phyloP scores from a whole-genome alignment of 805 yeast genomes.

The Candida sphagnicola region DNA sequence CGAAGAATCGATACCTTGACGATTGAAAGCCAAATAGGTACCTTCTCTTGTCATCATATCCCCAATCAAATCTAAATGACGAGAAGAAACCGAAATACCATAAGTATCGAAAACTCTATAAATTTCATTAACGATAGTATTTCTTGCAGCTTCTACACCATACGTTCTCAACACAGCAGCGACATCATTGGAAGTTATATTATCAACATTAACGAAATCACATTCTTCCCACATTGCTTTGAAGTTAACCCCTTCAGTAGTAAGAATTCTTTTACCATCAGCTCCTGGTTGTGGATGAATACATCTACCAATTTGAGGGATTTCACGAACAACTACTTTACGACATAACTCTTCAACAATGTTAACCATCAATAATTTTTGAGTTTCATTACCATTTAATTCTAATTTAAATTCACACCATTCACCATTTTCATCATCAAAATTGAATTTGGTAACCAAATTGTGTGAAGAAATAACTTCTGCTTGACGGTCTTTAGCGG shows the following conservation, averaged over 20 bases:
- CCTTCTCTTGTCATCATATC: constrained; percentile 99
- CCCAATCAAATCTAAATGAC: constrained; percentile 95
- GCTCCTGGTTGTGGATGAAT: constrained; percentile 62
- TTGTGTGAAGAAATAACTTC: constrained; percentile 73
- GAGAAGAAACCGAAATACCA: constrained; percentile 86
- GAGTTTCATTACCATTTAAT: constrained; percentile 70
- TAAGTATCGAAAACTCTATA: constrained; percentile 93
- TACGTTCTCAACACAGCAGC: constrained; percentile 85
- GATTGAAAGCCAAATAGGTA: constrained; percentile 89
- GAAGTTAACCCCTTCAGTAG: constrained; percentile 98
- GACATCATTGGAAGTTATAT: constrained; percentile 88
- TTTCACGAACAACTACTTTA: constrained; percentile 87
- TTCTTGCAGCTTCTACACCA: constrained; percentile 99
- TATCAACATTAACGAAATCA: constrained; percentile 85
- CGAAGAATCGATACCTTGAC: constrained; percentile 96
- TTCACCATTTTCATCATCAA: constrained; percentile 81
- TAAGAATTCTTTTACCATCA: constrained; percentile 70
- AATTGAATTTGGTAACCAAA: constrained; percentile 75
- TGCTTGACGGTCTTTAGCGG: constrained; percentile 80
- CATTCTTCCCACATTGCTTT: constrained; percentile 98
- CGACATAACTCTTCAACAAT: constrained; percentile 90
- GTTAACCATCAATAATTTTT: constrained; percentile 95
- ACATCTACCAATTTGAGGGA: constrained; percentile 89
- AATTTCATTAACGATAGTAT: constrained; percentile 93
- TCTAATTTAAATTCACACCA: constrained; percentile 93